A percentile compares a stretch with the other conserved stretches of the same genome.
These are phyloP conservation scores for Thalia dealbata DNA, from an alignment of 176 grass and related monocot species.

Conservation along the genomic window DNA sequence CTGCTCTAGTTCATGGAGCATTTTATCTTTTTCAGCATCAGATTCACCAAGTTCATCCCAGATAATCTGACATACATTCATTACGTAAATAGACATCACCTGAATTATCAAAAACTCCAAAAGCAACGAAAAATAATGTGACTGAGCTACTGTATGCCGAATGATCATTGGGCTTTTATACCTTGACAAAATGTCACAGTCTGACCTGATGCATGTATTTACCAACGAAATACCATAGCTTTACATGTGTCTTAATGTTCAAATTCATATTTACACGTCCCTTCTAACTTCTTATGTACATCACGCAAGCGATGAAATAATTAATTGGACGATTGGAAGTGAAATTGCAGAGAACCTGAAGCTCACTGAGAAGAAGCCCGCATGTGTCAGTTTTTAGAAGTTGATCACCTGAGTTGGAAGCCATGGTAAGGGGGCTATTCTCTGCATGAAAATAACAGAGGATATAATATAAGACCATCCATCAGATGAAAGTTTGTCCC, in stretches of 20 bases:
- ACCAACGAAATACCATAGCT: background rate
- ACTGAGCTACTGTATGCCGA: background rate
- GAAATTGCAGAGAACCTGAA: background rate
- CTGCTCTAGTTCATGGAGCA: conserved; percentile 53
- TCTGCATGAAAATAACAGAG: background rate
- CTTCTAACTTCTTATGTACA: too few species aligned
- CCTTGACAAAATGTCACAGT: background rate
- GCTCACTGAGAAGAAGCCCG: background rate
- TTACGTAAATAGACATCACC: background rate
- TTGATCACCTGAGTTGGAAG: background rate
- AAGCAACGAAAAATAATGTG: background rate
- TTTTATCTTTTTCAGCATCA: conserved; percentile 44
- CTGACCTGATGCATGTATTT: background rate
- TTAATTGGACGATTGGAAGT: background rate
- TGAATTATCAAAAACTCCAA: background rate
- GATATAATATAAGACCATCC: background rate
- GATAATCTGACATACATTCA: conserved; percentile 36
- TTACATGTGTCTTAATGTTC: background rate
- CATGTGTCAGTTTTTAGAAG: background rate
- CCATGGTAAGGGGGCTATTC: background rate
- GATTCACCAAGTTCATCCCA: conserved; percentile 84
- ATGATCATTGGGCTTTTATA: background rate
- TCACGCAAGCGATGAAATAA: too few species aligned
- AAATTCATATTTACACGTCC: background rate
- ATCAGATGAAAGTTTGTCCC: too few species aligned